Base-by-base conservation (phyloP, 2,329 filamentous ascomycete species). In the Mycosphaerella sp. region DNA sequence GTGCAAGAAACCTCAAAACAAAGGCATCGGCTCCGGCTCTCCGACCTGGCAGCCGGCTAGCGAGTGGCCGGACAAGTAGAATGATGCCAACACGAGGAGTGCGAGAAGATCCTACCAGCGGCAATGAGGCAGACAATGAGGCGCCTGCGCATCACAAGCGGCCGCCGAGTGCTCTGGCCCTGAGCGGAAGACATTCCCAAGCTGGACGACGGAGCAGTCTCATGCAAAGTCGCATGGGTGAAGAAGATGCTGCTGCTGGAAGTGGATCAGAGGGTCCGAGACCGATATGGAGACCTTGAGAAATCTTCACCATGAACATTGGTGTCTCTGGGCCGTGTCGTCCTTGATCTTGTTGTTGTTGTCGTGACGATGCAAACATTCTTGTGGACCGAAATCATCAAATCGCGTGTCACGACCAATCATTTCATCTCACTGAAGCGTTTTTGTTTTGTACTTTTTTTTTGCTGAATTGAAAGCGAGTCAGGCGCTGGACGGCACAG, bases 101-200 rank as follows among this genome's bases (percentile, higher is more conserved):
- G 26, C 48, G 56, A 32, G 62, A 63, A 49, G 48, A 51, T 21
- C 31, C 40, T n/a, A 40, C 43, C 40, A 51, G 48, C 21, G 64
- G 63, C 2, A 64, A 68, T 39, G 66, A 68, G 39, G 65, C 65
- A 7, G 66, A 68, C 32, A 64, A 55, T 17, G 63, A 66, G 38
- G 57, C 58, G 21, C 63, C 61, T 3, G 34, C 53, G 6, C 59
- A 61, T 43, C 59, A 63, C 48, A 56, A 41, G 21, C 45, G 61
- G 32, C 51, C 62, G n/a, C 58, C 59, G 3, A 63, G 58, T 45
- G 55, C 56, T 8, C 44, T 62, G 12, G 45, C 36, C 1, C 51
- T 51, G 17, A 55, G 51, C n/a, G 59, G 60, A 9, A 50, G 64
- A 44, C 51, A 59, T 44, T 63, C 58, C 32, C 64, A 58, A 43